Percentiles rank a stretch among this genome's conserved stretches.
These are phyloP conservation scores for Phytophthora nicotianae DNA, from an alignment of 352 stramenopile species.

Conservation along the genomic window DNA sequence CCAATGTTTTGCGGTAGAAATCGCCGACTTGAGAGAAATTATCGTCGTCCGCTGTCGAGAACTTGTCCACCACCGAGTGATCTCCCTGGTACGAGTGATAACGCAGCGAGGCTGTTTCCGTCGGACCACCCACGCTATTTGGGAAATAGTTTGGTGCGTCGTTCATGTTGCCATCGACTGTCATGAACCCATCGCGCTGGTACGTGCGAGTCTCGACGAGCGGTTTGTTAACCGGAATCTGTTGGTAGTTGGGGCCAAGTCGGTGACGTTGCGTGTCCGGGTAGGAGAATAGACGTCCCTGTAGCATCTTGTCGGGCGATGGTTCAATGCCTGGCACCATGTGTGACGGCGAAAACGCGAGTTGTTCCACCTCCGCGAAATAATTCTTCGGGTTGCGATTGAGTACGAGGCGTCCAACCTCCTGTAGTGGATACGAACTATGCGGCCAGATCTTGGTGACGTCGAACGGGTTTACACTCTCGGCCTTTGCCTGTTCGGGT, in stretches of 20 bases:
- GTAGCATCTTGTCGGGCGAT: constrained; percentile 87
- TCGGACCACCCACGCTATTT: constrained; percentile 51
- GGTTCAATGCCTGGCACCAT: constrained; percentile 91
- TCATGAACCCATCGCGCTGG: constrained; percentile 86
- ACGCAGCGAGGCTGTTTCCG: constrained; percentile 6
- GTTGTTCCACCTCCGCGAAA: constrained; percentile 92
- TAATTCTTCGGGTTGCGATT: constrained; percentile 94
- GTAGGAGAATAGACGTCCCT: constrained; percentile 89
- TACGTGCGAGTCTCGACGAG: constrained; percentile 73
- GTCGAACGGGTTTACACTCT: constrained; percentile 90
- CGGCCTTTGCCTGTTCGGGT: constrained; percentile 56
- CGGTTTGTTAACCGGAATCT: constrained; percentile 89
- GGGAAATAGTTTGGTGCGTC: constrained; percentile 88
- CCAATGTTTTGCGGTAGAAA: constrained; percentile 86
- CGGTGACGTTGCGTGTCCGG: constrained; percentile 88
- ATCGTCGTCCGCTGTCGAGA: constrained; percentile 85
- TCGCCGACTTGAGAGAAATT: constrained; percentile 85
- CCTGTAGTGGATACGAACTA: constrained; percentile 75
- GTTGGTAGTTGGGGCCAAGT: constrained; percentile 87
- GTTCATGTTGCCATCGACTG: constrained; percentile 75
- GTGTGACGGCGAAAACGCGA: constrained; percentile 91
- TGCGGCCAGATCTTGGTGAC: constrained; percentile 94
- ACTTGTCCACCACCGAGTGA: constrained; percentile 54
- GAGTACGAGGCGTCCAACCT: constrained; percentile 88
- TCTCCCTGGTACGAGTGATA: constrained; percentile 46